Conservation (phyloP, 345 rosid species). For the Schrenkiella parvula region DNA sequence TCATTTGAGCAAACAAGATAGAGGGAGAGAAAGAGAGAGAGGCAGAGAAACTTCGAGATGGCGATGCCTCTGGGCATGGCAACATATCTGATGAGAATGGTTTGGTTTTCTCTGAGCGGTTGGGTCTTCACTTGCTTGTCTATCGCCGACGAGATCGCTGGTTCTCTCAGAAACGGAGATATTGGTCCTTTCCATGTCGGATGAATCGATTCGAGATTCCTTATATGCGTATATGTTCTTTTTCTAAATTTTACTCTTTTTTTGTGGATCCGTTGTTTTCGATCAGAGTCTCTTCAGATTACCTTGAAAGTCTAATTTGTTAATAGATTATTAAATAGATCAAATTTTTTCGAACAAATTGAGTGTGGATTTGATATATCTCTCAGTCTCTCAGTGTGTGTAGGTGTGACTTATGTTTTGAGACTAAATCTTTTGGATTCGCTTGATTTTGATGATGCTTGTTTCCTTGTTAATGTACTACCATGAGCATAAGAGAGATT, state of each 20-base stretch:
- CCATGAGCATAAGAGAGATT: not conserved
- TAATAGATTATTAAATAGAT: not conserved
- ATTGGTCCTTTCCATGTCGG: conserved; percentile 86
- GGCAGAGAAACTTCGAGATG: conserved; percentile 33
- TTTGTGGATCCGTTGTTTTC: not conserved
- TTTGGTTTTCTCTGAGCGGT: conserved; percentile 62
- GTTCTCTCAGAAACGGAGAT: conserved; percentile 72
- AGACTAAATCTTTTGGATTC: not conserved
- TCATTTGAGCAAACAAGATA: not conserved
- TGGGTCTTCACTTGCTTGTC: conserved; percentile 77
- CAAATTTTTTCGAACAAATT: not conserved
- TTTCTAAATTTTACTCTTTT: not conserved
- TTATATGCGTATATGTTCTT: conserved; percentile 1
- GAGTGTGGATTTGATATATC: not conserved
- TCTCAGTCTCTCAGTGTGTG: not conserved
- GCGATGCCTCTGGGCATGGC: conserved; percentile 59
- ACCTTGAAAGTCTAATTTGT: not conserved
- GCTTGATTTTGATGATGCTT: conserved; percentile 1
- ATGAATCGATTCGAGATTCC: conserved; percentile 26
- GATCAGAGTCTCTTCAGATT: not conserved
- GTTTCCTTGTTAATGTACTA: not conserved
- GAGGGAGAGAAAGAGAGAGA: not conserved
- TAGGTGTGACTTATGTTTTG: not conserved
- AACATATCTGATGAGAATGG: conserved; percentile 59
- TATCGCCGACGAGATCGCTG: conserved; percentile 84